phyloP scores from a whole-genome alignment of 306 rosid genomes.

The Gastrolobium villosum region DNA sequence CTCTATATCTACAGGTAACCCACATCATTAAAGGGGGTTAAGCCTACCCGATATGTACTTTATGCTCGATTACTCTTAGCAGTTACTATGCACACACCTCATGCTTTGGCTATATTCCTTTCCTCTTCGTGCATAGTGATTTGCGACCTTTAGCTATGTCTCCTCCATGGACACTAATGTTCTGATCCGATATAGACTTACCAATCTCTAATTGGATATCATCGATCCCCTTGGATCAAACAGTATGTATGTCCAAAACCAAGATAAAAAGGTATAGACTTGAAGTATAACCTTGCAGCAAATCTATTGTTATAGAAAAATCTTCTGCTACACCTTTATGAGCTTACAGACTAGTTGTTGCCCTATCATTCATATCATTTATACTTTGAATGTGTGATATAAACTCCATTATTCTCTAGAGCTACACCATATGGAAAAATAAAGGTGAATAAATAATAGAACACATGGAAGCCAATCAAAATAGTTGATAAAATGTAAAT shows the following conservation, averaged over 20 bases:
- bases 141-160: too few relatives aligned
- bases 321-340: conserved; percentile 5
- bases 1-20: too few relatives aligned
- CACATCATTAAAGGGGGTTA: too few relatives aligned
- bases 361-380: neutral
- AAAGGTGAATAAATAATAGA: conserved; percentile 12
- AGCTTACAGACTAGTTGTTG: neutral
- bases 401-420: conserved; percentile 17
- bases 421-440: neutral
- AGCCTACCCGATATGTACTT: too few relatives aligned
- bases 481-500: neutral
- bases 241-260: conserved; percentile 2
- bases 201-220: too few relatives aligned
- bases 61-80: too few relatives aligned
- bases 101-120: conserved; percentile 45
- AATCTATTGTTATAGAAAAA: conserved; percentile 1
- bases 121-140: too few relatives aligned
- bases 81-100: too few relatives aligned
- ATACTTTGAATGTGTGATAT: neutral
- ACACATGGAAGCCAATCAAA: conserved; percentile 7
- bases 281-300: conserved; percentile 13
- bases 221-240: too few relatives aligned
- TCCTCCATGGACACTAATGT: too few relatives aligned
- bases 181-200: too few relatives aligned
- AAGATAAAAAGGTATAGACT: conserved; percentile 19